Conservation (phyloP, 2,329 filamentous ascomycete species). For the Colletotrichum tropicale region DNA sequence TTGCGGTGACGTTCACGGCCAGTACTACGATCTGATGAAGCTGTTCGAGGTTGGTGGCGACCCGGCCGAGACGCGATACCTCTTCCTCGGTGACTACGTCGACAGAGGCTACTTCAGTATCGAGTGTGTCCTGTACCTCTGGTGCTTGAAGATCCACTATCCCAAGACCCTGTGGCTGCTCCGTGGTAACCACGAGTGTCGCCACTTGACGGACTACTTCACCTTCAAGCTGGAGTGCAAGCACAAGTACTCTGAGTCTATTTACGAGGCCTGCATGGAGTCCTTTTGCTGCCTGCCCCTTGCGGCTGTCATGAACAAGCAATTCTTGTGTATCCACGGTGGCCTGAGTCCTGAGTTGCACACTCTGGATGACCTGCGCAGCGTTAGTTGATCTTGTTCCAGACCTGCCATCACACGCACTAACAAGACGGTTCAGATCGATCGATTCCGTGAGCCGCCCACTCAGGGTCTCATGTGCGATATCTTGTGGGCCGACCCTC, state of each 20-base stretch:
- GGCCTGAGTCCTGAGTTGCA: slow-evolving; percentile 95
- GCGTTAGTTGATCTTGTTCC: slow-evolving; percentile 49
- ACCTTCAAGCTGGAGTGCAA: slow-evolving; percentile 99
- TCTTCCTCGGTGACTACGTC: slow-evolving; percentile 97
- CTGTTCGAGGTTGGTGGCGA: slow-evolving; percentile 98
- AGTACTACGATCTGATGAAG: slow-evolving; percentile 99
- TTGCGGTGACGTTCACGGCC: slow-evolving; percentile 96
- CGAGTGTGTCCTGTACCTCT: slow-evolving; percentile 97
- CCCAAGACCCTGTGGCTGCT: slow-evolving; percentile 96
- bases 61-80: slow-evolving; percentile 92
- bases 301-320: slow-evolving; percentile 99
- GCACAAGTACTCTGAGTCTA: slow-evolving; percentile 96
- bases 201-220: slow-evolving; percentile 99
- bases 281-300: slow-evolving; percentile 94
- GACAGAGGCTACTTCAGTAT: slow-evolving; percentile 99
- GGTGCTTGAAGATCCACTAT: slow-evolving; percentile 99
- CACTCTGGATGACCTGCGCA: slow-evolving; percentile 92
- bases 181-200: slow-evolving; percentile 97
- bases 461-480: slow-evolving; percentile 99
- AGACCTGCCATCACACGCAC: background rate
- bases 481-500: slow-evolving; percentile 96
- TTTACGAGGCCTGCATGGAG: slow-evolving; percentile 98
- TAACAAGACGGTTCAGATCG: slow-evolving; percentile 65
- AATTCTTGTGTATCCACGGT: slow-evolving; percentile 98
- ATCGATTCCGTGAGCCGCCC: slow-evolving; percentile 95